Conservation (phyloP, 176 grass and related monocot genomes). For the Stipa capillata region DNA sequence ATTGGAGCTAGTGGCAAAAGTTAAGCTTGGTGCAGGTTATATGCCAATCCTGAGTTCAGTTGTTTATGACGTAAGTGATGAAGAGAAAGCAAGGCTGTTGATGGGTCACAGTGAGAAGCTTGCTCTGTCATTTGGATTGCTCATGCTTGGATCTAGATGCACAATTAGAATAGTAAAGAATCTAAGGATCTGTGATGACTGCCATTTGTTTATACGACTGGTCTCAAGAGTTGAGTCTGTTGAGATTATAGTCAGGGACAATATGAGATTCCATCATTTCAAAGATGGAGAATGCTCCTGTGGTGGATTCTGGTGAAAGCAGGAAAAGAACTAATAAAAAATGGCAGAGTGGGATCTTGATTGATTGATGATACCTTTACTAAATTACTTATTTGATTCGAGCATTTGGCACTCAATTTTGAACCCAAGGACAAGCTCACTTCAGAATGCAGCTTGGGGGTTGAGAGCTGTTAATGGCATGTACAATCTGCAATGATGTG, state of each 20-base stretch:
- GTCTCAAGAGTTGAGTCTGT: slow-evolving; percentile 40
- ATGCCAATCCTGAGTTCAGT: slow-evolving; percentile 47
- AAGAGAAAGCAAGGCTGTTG: slow-evolving; percentile 51
- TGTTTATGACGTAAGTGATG: slow-evolving; percentile 66
- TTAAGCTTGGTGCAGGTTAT: slow-evolving; percentile 51
- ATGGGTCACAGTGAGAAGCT: slow-evolving; percentile 75
- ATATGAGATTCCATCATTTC: slow-evolving; percentile 70
- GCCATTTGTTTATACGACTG: slow-evolving; percentile 52
- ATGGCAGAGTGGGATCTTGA: not conserved
- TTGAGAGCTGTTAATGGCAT: not conserved
- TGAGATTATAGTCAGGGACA: slow-evolving; percentile 58
- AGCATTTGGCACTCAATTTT: not conserved
- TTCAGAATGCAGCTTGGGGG: not conserved
- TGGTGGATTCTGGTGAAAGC: slow-evolving; percentile 56
- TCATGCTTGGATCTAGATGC: slow-evolving; percentile 27
- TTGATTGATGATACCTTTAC: not conserved
- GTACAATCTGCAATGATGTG: not conserved
- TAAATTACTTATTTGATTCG: slow-evolving; percentile 2
- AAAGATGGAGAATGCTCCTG: slow-evolving; percentile 62
- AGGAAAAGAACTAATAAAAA: not conserved
- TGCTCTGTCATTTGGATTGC: slow-evolving; percentile 48
- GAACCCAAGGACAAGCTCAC: not conserved
- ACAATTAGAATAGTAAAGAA: slow-evolving; percentile 70
- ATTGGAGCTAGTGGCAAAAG: slow-evolving; percentile 16
- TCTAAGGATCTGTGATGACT: slow-evolving; percentile 70